These are phyloP conservation scores for Boehmeria nivea DNA, from an alignment of 306 rosid species.

Conservation along the genomic window DNA sequence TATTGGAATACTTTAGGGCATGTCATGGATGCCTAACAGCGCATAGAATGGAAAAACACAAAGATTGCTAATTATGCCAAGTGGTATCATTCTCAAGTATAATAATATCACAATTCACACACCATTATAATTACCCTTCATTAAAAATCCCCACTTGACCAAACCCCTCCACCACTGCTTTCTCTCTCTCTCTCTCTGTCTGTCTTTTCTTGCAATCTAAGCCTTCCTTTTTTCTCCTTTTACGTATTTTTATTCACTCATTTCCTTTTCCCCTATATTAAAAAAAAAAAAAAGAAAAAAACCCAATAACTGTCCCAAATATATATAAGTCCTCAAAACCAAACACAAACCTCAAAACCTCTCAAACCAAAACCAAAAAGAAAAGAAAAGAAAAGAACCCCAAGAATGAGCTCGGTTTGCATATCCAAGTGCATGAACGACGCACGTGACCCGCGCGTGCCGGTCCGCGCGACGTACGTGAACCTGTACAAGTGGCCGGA, in stretches of 20 bases:
- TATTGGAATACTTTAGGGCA: constrained; percentile 30
- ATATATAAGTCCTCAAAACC: background rate
- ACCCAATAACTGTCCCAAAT: background rate
- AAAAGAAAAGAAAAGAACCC: background rate
- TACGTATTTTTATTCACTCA: background rate
- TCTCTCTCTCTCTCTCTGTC: constrained; percentile 19
- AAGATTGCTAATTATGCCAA: constrained; percentile 49
- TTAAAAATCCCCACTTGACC: constrained; percentile 28
- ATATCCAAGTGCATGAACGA: constrained; percentile 62
- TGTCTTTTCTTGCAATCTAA: constrained; percentile 50
- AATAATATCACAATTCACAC: constrained; percentile 5
- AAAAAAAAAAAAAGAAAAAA: background rate
- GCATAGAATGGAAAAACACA: constrained; percentile 21
- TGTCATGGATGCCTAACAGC: constrained; percentile 40
- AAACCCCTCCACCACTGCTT: constrained; percentile 1
- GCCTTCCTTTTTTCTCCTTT: constrained; percentile 12
- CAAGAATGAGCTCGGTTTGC: constrained; percentile 59
- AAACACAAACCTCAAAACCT: too few species aligned
- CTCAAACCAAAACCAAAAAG: background rate
- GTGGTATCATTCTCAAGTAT: constrained; percentile 10
- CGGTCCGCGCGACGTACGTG: constrained; percentile 63
- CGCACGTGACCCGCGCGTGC: constrained; percentile 60
- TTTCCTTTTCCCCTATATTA: background rate
- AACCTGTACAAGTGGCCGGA: constrained; percentile 89
- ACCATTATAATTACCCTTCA: constrained; percentile 1